Evolutionary conservation across 1,284 basidiomycete species (phyloP), one percentile per base, ranked within the genome.

Genomic region (Coniophora puteana): DNA sequence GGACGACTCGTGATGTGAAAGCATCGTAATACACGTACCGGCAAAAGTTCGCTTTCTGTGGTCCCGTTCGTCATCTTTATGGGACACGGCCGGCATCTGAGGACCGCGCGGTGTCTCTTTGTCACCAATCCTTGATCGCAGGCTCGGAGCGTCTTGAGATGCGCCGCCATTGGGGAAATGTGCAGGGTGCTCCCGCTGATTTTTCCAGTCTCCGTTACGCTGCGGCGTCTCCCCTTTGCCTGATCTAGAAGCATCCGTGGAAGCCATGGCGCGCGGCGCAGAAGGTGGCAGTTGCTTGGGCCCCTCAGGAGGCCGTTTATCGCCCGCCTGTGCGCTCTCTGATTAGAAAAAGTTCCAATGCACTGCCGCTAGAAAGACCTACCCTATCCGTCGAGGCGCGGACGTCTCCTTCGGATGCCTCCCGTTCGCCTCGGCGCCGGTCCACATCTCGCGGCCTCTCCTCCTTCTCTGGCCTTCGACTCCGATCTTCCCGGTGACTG

Each of bases 181-280:
- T 34, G 29, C 37, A 18, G 54, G 43, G 27, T 62, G 58, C 2
- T 60, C 58, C 36, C 62, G 61, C 40, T 59, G 61, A 5, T 50
- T 43, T 40, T 61, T 61, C 58, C 58, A 61, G 16, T 61, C 59
- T 21, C 51, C 41, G 31, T 52, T 31, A 21, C 39, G 39, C 52
- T 37, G 45, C 73, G 67, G 41, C 67, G n/a, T n/a, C n/a, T n/a
- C n/a, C n/a, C n/a, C n/a, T n/a, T n/a, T 71, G 18, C 48, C 58
- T 36, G 61, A 53, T 38, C 67, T 64, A 22, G 62, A 53, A 29
- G 62, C 48, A 25, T 71, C 66, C 36, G 56, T 60, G 21, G 68
- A 61, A 16, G 73, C 68, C 83, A 85, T 86, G 3, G 83, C 82
- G 49, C 85, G 72, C 21, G 85, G 86, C 11, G 74, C 85, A 38